Percentiles rank a stretch among this genome's conserved stretches.
phyloP scores from a whole-genome alignment of 2,329 filamentous ascomycete genomes.

The Fusarium sp. region DNA sequence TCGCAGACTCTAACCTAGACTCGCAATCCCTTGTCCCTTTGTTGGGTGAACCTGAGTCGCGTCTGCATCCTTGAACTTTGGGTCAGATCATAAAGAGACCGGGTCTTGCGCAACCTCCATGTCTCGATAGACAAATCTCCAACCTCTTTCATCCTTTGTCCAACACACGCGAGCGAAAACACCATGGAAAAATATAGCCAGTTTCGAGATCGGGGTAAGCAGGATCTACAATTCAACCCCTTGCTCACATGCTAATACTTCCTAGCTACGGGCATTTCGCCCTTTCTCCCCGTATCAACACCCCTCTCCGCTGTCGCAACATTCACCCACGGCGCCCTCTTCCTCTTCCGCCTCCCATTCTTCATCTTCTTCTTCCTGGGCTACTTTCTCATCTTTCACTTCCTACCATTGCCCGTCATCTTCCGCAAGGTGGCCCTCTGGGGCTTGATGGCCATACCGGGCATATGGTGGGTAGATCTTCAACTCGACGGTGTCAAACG shows the following conservation, averaged over 20 bases:
- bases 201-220: slow-evolving; percentile 85
- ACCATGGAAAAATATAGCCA: slow-evolving; percentile 95
- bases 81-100: slow-evolving; percentile 7
- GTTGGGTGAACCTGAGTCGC: slow-evolving; percentile 6
- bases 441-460: slow-evolving; percentile 87
- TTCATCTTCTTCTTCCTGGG: slow-evolving; percentile 74
- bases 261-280: slow-evolving; percentile 92
- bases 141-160: slow-evolving; percentile 21
- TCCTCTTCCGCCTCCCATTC: slow-evolving; percentile 83
- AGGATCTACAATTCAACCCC: not conserved
- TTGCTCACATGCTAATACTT: slow-evolving; percentile 21
- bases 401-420: slow-evolving; percentile 74
- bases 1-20: slow-evolving; percentile 25
- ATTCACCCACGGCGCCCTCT: slow-evolving; percentile 77
- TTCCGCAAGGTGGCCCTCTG: slow-evolving; percentile 88
- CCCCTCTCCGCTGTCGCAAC: slow-evolving; percentile 72
- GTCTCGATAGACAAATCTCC: slow-evolving; percentile 38
- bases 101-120: slow-evolving; percentile 23
- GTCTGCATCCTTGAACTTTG: not conserved
- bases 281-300: slow-evolving; percentile 86
- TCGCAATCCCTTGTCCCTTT: slow-evolving; percentile 28
- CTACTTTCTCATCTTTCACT: slow-evolving; percentile 87
- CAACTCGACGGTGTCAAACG: slow-evolving; percentile 97
- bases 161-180: slow-evolving; percentile 14
- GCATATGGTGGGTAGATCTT: slow-evolving; percentile 98